phyloP scores from a whole-genome alignment of 1,284 basidiomycete species.

The Cystobasidium sp. region DNA sequence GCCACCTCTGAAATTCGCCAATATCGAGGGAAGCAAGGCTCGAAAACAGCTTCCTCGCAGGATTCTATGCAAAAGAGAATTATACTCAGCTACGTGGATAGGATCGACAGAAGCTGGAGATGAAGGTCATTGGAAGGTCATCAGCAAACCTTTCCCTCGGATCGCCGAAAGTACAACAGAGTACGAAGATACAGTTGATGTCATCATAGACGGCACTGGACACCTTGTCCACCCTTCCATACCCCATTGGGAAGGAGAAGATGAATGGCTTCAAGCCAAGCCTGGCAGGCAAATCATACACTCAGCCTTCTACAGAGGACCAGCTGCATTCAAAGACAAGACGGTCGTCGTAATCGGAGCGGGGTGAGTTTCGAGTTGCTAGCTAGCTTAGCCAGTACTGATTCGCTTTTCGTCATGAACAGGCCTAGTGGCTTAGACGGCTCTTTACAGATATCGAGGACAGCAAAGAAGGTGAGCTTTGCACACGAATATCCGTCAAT shows the following conservation, averaged over 20 bases:
- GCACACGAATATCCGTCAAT: background rate
- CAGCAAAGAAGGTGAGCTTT: slow-evolving; percentile 31
- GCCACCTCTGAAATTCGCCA: slow-evolving; percentile 9
- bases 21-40: slow-evolving; percentile 13
- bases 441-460: slow-evolving; percentile 27
- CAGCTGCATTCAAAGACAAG: slow-evolving; percentile 31
- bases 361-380: background rate
- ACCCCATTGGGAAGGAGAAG: slow-evolving; percentile 29
- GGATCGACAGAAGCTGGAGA: background rate
- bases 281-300: slow-evolving; percentile 33
- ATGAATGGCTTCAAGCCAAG: slow-evolving; percentile 25
- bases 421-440: slow-evolving; percentile 38
- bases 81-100: slow-evolving; percentile 33
- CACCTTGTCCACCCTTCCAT: slow-evolving; percentile 35
- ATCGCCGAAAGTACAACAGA: background rate
- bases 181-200: slow-evolving; percentile 30
- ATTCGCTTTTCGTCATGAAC: background rate
- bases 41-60: slow-evolving; percentile 28
- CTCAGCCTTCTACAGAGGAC: slow-evolving; percentile 38
- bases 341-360: slow-evolving; percentile 36
- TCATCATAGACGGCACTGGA: slow-evolving; percentile 37
- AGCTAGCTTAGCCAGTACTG: background rate
- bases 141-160: slow-evolving; percentile 24
- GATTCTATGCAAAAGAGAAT: slow-evolving; percentile 30
- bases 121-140: slow-evolving; percentile 16